Evolutionary conservation across 2,329 filamentous ascomycete species (phyloP), one percentile per base, ranked within the genome.

Genomic region (Alternaria sp.): DNA sequence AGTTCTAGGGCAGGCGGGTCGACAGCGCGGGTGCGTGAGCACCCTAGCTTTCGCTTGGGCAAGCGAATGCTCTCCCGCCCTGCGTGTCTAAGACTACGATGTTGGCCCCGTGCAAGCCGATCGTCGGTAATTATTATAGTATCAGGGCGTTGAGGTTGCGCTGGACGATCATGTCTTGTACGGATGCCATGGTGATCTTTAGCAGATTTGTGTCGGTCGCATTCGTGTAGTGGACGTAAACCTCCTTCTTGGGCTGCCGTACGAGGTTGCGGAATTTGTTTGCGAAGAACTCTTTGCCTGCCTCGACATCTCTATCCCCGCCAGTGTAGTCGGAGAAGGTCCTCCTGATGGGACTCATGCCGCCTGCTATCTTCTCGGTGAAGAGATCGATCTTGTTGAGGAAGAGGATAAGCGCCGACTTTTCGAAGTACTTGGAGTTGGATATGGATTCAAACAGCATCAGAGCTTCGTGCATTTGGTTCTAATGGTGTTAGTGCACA

Each of bases 201-300:
- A 99, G 72, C 57, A 83, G 69, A 68, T 83, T 75, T 46, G 81
- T 83, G 62, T 83, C 81, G 45, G 81, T 83, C 8, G 81, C 81
- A 66, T 83, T 83, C 49, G 81, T 83, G 72, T 80, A 83, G 70
- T 83, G 81, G 21, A 83, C 79, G 59, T 83, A 83, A 41, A 82
- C 79, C 66, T 83, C 81, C 69, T 83, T 83, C 67, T 78, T 79
- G 6, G 80, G 80, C 64, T 82, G 78, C 46, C 81, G 77, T 28
- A 83, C 80, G 31, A 83, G 77, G 67, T 82, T 81, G 61, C 77
- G 77, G 77, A 83, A 83, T 63, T 83, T 83, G 65, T 80, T 75
- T 7, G 81, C 79, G 66, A 83, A 83, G 72, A 83, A 83, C 40
- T 82, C 77, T 62, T 81, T 77, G 33, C 78, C 81, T 10, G 79